Percentiles rank a stretch among this genome's conserved stretches.
Conservation (phyloP, 2,329 filamentous ascomycete genomes). For the Fusarium sp. region DNA sequence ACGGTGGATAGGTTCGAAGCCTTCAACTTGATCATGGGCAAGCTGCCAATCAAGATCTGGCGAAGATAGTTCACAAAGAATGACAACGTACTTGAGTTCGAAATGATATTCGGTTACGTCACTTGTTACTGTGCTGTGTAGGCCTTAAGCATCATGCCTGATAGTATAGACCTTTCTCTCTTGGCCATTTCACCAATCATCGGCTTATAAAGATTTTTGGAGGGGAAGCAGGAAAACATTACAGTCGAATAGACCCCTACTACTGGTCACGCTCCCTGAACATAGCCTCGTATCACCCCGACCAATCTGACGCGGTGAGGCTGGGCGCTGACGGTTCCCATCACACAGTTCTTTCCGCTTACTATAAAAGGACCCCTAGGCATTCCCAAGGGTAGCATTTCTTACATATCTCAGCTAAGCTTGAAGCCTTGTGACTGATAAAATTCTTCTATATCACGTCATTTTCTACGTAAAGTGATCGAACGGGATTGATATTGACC, state of each 20-base stretch:
- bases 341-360: background rate
- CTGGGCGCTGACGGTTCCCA: background rate
- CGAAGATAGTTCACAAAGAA: background rate
- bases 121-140: no score
- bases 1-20: background rate
- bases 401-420: slow-evolving; percentile 12
- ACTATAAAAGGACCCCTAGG: background rate
- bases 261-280: background rate
- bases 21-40: slow-evolving; percentile 1
- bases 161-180: background rate
- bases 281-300: background rate
- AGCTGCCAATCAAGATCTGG: background rate
- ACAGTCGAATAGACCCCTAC: accelerated
- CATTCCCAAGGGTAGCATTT: background rate
- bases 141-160: background rate
- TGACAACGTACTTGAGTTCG: background rate
- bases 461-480: accelerated
- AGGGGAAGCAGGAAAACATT: no score
- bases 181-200: background rate
- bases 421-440: background rate
- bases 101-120: background rate
- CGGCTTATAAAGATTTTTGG: no score
- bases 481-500: accelerated
- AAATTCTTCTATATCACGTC: background rate
- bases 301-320: background rate